These are phyloP conservation scores for Adenanthera pavonina DNA, from an alignment of 306 rosid species.

Conservation along the genomic window DNA sequence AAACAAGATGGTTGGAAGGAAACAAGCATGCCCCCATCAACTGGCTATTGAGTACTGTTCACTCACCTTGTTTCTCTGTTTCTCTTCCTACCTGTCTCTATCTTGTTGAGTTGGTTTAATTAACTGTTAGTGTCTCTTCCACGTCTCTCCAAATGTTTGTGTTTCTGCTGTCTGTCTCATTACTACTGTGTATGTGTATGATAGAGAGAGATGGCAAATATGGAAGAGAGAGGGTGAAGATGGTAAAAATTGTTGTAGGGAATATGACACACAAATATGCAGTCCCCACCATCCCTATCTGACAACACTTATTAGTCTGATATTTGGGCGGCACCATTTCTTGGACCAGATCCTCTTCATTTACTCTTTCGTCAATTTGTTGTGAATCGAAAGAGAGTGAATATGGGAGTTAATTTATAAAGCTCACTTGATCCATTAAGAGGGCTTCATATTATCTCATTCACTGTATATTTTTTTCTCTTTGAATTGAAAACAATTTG, in stretches of 20 bases:
- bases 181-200: neutral
- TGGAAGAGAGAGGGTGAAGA: slow-evolving; percentile 15
- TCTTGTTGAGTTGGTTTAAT: slow-evolving; percentile 61
- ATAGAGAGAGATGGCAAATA: neutral
- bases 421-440: neutral
- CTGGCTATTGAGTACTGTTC: slow-evolving; percentile 20
- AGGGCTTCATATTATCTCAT: neutral
- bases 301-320: slow-evolving; percentile 38
- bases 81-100: slow-evolving; percentile 42
- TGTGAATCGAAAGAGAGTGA: neutral
- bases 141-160: slow-evolving; percentile 30
- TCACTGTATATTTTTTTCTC: neutral
- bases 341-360: slow-evolving; percentile 25
- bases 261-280: slow-evolving; percentile 55
- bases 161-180: slow-evolving; percentile 16
- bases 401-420: neutral
- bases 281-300: slow-evolving; percentile 45
- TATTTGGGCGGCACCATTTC: slow-evolving; percentile 15
- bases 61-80: slow-evolving; percentile 31
- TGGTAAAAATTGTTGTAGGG: slow-evolving; percentile 40
- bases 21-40: slow-evolving; percentile 44
- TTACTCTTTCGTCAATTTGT: neutral
- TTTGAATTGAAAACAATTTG: neutral
- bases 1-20: slow-evolving; percentile 74
- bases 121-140: slow-evolving; percentile 47